Evolutionary conservation across 2,329 filamentous ascomycete species (phyloP).

Genomic region (Botryosphaeria dothidea): DNA sequence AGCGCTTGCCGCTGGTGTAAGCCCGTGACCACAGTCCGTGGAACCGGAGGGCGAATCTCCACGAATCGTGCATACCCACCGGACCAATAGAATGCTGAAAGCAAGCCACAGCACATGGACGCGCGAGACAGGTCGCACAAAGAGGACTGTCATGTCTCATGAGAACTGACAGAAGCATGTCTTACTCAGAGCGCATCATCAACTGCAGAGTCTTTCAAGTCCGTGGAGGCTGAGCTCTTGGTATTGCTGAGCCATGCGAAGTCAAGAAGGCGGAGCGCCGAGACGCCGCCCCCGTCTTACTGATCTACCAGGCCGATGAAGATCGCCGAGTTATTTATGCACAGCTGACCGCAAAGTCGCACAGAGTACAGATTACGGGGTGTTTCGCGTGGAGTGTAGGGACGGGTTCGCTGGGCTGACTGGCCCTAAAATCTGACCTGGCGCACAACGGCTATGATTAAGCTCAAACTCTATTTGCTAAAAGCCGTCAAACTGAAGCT

Average conservation of each 20-base stretch:
- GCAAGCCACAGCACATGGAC: not conserved
- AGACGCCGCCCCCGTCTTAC: not conserved
- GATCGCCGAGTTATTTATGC: constrained; percentile 1
- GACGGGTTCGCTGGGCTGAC: not conserved
- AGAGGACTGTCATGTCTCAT: not conserved
- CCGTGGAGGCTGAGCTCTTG: constrained; percentile 1
- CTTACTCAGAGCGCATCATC: constrained; percentile 5
- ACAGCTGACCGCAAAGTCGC: constrained; percentile 1
- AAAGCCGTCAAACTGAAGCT: not conserved
- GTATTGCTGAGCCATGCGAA: not conserved
- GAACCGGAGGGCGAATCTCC: not conserved
- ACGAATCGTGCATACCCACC: not conserved
- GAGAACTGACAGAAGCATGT: not conserved
- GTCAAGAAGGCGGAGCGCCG: not conserved
- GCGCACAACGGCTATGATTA: not conserved
- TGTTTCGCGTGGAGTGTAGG: not conserved
- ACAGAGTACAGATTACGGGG: not conserved
- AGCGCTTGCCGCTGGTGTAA: not conserved
- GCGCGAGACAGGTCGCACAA: not conserved
- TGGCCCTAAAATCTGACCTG: constrained; percentile 2
- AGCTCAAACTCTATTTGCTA: constrained; percentile 12
- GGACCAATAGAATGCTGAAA: not conserved
- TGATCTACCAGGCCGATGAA: not conserved
- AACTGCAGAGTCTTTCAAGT: not conserved
- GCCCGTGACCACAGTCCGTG: not conserved